Base-by-base conservation (phyloP, 441 rosid genomes). In the Erysimum cheiri region DNA sequence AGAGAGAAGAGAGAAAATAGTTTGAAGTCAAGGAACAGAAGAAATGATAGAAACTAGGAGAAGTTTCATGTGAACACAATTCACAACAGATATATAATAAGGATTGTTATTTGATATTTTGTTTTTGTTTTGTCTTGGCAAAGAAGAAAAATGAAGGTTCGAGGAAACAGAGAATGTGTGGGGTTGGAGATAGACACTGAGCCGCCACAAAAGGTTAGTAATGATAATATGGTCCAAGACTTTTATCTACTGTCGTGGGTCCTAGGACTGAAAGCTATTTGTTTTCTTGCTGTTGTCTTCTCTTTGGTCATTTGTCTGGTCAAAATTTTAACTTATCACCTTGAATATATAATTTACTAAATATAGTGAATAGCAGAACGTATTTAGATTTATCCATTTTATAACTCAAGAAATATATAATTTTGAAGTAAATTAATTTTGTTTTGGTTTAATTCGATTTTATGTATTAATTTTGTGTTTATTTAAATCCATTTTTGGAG, bases 131-230 rank as follows among this genome's bases (percentile, higher is more conserved):
- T 61, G 44, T 68, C 65, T 69, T 69, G 78, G 55, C 29, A 1
- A 56, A 54, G 71, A 75, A 74, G 73, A 60, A 55, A 69, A 31
- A 48, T 47, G 78, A 75, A 69, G 74, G 2, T 75, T 75, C 78
- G 67, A 63, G 71, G 78, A 75, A 69, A 56, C 70, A 39, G 55
- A 56, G 70, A 55, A 37, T 36, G 76, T 67, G 69, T 44, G 63
- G 63, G 64, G 33, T 60, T 43, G 35, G 19, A 57, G 79, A 50
- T 64, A 75, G 58, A 63, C 66, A 69, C 24, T 49, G 15, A 75
- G 67, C 75, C 71, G 75, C 79, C 79, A 75, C 75, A 48, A 70
- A 75, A 64, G 71, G 63, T 61, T 74, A 37, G 36, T 54, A 44
- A 60, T 60, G 7, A 67, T 59, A 64, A 48, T 26, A 26, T 26